A percentile compares a stretch with the other conserved stretches of the same genome.
Evolutionary conservation across 176 grass and related monocot genomes (phyloP).

Genomic region (Pharus latifolius): DNA sequence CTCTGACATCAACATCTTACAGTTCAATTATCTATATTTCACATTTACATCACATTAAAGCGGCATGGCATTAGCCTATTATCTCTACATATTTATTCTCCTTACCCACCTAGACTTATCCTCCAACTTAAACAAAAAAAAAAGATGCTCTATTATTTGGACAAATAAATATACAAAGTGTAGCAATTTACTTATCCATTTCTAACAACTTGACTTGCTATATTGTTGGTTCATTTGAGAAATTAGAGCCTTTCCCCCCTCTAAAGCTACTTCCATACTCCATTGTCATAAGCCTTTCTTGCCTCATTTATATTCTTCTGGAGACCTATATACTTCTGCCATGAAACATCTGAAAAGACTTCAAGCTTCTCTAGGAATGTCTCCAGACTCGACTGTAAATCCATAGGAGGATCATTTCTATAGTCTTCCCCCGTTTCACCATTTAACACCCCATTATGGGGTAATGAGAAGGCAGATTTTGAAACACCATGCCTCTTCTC

Average conservation of each 20-base stretch:
- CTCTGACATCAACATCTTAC: conserved; percentile 1
- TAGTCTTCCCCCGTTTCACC: conserved; percentile 9
- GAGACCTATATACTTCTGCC: conserved; percentile 37
- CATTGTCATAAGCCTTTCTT: conserved; percentile 25
- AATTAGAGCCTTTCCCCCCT: conserved; percentile 15
- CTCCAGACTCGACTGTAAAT: conserved; percentile 65
- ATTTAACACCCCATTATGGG: conserved; percentile 24
- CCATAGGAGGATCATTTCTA: conserved; percentile 21
- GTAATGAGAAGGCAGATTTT: conserved; percentile 39
- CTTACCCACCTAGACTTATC: conserved; percentile 24
- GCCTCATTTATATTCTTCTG: conserved; percentile 24
- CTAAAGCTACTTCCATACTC: background rate
- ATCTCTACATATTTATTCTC: conserved; percentile 19
- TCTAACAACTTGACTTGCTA: conserved; percentile 4
- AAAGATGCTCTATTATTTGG: conserved; percentile 21
- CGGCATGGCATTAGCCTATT: background rate
- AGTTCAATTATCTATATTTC: conserved; percentile 21
- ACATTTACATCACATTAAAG: conserved; percentile 37
- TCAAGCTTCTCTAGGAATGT: conserved; percentile 48
- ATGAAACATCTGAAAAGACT: conserved; percentile 39
- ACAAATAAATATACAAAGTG: conserved; percentile 16
- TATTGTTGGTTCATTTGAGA: conserved; percentile 1
- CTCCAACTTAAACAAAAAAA: conserved; percentile 17
- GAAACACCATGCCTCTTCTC: conserved; percentile 52
- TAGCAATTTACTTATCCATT: conserved; percentile 16